These are phyloP conservation scores for Ophiostoma himal-ulmi DNA, from an alignment of 2,329 filamentous ascomycete species.

Conservation along the genomic window DNA sequence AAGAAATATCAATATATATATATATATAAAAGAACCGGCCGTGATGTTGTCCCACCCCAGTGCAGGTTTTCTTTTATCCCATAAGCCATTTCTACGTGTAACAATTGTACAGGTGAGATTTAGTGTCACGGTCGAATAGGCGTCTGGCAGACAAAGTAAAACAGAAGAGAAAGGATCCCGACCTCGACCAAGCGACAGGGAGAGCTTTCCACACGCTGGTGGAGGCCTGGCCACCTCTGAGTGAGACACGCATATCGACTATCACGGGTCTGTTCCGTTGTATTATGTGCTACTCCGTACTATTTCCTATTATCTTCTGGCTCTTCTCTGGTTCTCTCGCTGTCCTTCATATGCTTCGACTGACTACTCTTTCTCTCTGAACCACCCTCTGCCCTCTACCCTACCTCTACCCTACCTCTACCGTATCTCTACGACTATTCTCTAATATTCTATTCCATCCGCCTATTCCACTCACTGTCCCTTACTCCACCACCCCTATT, in stretches of 20 bases:
- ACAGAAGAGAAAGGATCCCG: background rate
- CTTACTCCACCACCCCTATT: background rate
- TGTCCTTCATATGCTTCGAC: background rate
- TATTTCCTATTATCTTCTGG: background rate
- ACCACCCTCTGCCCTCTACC: background rate
- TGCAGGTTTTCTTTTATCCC: background rate
- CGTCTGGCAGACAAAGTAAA: background rate
- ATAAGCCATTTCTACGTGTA: background rate
- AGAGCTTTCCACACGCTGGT: constrained; percentile 5
- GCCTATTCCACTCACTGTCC: background rate
- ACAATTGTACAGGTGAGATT: background rate
- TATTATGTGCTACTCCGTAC: background rate
- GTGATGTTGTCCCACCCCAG: background rate
- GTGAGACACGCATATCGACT: background rate
- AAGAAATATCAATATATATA: background rate
- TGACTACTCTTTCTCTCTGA: no score
- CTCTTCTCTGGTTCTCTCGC: background rate
- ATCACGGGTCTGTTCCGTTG: background rate
- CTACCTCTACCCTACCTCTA: no score
- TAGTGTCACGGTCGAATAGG: background rate
- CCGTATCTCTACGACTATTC: background rate
- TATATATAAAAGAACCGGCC: background rate
- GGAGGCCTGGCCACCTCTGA: background rate
- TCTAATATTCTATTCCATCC: background rate
- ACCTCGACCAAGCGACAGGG: background rate